These are phyloP conservation scores for Lachnum nothofagi DNA, from an alignment of 2,329 filamentous ascomycete species.

Conservation along the genomic window DNA sequence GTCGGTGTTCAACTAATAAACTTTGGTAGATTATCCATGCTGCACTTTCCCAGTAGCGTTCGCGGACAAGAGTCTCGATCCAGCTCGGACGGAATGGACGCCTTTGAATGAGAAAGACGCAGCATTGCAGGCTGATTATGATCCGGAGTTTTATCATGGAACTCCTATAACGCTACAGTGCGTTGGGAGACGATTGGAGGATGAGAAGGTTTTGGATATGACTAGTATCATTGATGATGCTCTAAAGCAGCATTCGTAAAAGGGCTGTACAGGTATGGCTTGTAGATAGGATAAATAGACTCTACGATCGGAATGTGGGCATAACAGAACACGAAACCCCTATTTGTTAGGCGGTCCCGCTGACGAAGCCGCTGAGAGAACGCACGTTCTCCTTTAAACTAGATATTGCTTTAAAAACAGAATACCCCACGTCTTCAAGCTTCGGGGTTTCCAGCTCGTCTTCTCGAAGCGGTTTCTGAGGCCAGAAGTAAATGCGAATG, in stretches of 20 bases:
- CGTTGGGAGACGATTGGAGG: slow-evolving; percentile 29
- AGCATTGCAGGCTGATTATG: slow-evolving; percentile 29
- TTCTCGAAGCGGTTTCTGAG: background rate
- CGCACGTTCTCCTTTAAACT: too few relatives aligned
- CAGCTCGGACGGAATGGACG: slow-evolving; percentile 18
- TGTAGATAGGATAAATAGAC: background rate
- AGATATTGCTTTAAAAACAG: too few relatives aligned
- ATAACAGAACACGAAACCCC: too few relatives aligned
- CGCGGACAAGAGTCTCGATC: slow-evolving; percentile 38
- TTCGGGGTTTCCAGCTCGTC: too few relatives aligned
- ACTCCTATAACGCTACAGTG: slow-evolving; percentile 29
- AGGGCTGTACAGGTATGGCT: background rate
- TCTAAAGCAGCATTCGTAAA: slow-evolving; percentile 20
- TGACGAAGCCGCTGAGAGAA: background rate
- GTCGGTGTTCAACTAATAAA: background rate
- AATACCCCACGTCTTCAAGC: too few relatives aligned
- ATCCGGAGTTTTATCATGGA: slow-evolving; percentile 31
- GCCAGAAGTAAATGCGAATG: background rate
- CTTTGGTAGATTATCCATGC: slow-evolving; percentile 27
- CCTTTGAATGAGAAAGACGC: slow-evolving; percentile 29
- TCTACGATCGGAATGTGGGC: background rate
- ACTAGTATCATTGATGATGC: slow-evolving; percentile 34
- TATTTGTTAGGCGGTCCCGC: too few relatives aligned
- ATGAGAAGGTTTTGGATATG: slow-evolving; percentile 36
- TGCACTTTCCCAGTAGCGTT: slow-evolving; percentile 41